These are phyloP conservation scores for Neonothopanus nambi DNA, from an alignment of 1,284 basidiomycete species.

Conservation along the genomic window DNA sequence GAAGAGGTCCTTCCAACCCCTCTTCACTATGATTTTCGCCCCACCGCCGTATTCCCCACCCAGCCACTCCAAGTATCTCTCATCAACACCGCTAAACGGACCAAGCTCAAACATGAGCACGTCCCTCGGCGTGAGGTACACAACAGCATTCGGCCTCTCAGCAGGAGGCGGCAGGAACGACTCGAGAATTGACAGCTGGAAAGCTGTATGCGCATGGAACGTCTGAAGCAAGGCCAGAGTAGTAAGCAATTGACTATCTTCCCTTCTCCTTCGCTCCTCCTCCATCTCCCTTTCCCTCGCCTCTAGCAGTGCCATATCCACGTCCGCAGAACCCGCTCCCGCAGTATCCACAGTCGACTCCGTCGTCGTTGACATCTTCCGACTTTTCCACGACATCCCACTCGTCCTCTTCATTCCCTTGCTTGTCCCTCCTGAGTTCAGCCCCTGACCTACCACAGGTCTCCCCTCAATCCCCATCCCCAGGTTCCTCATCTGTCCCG, in stretches of 20 bases:
- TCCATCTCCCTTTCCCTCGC: conserved; percentile 26
- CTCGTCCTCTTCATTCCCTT: conserved; percentile 40
- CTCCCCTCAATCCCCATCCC: conserved; percentile 73
- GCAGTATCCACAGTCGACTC: not conserved
- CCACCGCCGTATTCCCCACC: conserved; percentile 61
- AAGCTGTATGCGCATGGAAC: conserved; percentile 69
- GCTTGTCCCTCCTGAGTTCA: conserved; percentile 22
- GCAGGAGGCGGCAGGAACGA: conserved; percentile 39
- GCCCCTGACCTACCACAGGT: conserved; percentile 14
- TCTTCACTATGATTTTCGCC: conserved; percentile 37
- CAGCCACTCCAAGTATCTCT: conserved; percentile 73
- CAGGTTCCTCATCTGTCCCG: conserved; percentile 48
- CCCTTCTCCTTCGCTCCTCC: conserved; percentile 22
- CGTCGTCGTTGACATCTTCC: conserved; percentile 11
- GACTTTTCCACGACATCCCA: conserved; percentile 39
- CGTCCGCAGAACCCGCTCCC: conserved; percentile 27
- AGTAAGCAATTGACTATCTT: conserved; percentile 52
- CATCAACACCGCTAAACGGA: conserved; percentile 67
- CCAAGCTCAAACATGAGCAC: conserved; percentile 69
- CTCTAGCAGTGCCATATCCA: conserved; percentile 24
- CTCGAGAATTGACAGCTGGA: conserved; percentile 62
- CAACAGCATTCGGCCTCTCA: conserved; percentile 19
- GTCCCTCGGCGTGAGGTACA: conserved; percentile 57
- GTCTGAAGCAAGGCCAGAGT: conserved; percentile 70
- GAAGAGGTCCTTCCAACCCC: conserved; percentile 47